phyloP scores from a whole-genome alignment of 2,329 filamentous ascomycete species.

The Pseudopithomyces maydicus region DNA sequence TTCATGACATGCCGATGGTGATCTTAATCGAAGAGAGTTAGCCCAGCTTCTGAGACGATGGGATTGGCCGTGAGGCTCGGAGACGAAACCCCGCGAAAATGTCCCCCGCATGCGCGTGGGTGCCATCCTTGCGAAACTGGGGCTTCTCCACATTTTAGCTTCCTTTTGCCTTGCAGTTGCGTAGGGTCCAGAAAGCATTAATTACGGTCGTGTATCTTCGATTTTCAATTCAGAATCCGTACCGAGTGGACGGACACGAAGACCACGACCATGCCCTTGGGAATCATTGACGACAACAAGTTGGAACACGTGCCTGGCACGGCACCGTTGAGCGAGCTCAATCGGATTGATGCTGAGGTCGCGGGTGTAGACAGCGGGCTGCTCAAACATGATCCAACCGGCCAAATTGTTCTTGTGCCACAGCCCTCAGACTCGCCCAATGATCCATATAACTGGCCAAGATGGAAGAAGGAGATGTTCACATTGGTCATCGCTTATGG shows the following conservation, averaged over 20 bases:
- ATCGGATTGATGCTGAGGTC: conserved; percentile 19
- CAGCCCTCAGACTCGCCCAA: conserved; percentile 56
- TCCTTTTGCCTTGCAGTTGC: neutral
- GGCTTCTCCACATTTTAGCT: conserved; percentile 4
- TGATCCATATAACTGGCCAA: conserved; percentile 59
- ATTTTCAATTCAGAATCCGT: neutral
- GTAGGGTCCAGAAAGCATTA: neutral
- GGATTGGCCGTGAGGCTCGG: neutral
- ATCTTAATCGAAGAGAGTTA: neutral
- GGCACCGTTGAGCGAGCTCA: conserved; percentile 26
- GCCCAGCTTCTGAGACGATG: neutral
- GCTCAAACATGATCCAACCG: conserved; percentile 30
- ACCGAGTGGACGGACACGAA: neutral
- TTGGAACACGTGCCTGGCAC: conserved; percentile 31
- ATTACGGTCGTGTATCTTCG: neutral
- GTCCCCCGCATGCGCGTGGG: neutral
- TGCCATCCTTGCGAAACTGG: neutral
- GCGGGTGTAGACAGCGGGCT: conserved; percentile 19
- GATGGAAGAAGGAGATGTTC: conserved; percentile 35
- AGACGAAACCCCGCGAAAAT: neutral
- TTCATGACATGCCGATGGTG: conserved; percentile 1
- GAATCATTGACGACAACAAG: conserved; percentile 26
- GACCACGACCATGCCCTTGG: conserved; percentile 24
- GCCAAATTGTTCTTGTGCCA: conserved; percentile 55
- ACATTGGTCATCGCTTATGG: conserved; percentile 28